Conservation (phyloP, 306 rosid genomes). For the Quercus berberidifolia region DNA sequence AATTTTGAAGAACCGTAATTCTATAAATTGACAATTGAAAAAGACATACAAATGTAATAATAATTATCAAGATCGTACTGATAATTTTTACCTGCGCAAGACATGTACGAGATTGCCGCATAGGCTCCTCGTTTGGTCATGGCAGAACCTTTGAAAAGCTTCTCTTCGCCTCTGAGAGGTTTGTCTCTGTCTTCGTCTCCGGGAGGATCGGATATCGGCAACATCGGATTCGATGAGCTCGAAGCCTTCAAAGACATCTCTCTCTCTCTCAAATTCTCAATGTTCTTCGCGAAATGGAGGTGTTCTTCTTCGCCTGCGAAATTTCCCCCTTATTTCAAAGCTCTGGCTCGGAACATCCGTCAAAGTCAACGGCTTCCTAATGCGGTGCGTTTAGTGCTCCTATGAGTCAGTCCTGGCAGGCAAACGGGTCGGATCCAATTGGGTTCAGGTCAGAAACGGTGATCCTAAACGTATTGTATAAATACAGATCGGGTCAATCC, state of each 20-base stretch:
- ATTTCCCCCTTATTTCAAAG: background rate
- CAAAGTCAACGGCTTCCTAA: background rate
- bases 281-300: background rate
- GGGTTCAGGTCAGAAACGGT: too few species aligned
- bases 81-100: conserved; percentile 60
- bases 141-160: conserved; percentile 79
- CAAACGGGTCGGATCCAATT: too few species aligned
- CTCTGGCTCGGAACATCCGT: background rate
- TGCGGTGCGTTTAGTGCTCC: background rate
- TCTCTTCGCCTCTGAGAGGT: conserved; percentile 39
- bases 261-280: background rate
- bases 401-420: too few species aligned
- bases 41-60: background rate
- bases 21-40: background rate
- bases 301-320: background rate
- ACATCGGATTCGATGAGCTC: conserved; percentile 36
- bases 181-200: conserved; percentile 45
- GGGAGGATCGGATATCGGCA: conserved; percentile 75
- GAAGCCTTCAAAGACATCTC: conserved; percentile 46
- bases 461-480: too few species aligned
- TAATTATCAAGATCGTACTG: background rate
- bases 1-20: background rate
- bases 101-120: conserved; percentile 88
- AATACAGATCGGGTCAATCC: too few species aligned
- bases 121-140: conserved; percentile 86